These are phyloP conservation scores for Pyrus communis DNA, from an alignment of 306 rosid genomes.

Conservation along the genomic window DNA sequence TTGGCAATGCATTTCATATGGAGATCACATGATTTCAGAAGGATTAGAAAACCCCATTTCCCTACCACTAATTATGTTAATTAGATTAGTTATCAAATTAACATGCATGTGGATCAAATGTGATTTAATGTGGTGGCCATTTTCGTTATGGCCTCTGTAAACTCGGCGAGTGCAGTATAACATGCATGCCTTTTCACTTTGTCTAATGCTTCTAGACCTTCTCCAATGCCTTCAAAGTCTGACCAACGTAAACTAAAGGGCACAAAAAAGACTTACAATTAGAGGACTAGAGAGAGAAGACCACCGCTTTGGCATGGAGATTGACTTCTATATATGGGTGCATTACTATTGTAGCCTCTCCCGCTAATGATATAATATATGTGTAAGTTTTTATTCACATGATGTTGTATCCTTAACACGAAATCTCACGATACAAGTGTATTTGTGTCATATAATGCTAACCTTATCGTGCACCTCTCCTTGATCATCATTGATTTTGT, in stretches of 20 bases:
- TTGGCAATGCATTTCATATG: neutral
- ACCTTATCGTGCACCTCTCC: neutral
- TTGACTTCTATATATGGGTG: too few relatives aligned
- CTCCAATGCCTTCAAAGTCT: neutral
- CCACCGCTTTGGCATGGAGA: neutral
- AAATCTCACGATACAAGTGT: too few relatives aligned
- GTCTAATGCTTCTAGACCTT: neutral
- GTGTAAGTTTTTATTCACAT: neutral
- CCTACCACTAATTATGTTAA: neutral
- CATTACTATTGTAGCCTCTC: neutral
- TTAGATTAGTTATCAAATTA: neutral
- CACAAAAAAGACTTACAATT: neutral
- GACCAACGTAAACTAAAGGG: neutral
- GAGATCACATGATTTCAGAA: neutral
- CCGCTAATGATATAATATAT: too few relatives aligned
- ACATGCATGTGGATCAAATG: neutral
- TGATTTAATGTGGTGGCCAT: slow-evolving; percentile 1
- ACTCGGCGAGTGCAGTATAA: neutral
- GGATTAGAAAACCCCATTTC: neutral
- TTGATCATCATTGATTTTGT: neutral
- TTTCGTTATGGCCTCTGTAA: neutral
- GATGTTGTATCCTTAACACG: too few relatives aligned
- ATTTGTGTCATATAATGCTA: too few relatives aligned
- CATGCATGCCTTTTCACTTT: neutral
- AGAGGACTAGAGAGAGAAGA: neutral